Evolutionary conservation across 768 basidiomycete genomes (phyloP), one percentile per base, ranked within the genome.

Genomic region (Termitomyces sp.): DNA sequence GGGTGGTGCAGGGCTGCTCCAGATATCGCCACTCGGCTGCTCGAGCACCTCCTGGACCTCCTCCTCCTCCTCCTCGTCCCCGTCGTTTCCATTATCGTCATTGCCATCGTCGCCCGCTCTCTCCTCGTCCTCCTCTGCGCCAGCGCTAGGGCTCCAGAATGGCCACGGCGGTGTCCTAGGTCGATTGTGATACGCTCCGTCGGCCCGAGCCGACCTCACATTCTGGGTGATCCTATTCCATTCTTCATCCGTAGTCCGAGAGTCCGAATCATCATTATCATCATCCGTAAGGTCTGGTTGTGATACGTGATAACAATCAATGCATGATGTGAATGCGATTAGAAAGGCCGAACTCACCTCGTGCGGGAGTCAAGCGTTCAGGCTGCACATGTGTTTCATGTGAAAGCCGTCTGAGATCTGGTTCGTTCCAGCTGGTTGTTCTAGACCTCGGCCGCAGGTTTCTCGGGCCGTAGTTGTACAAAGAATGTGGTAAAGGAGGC

Each of bases 401-500:
- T n/a, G 57, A 35, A 5, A 57, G 52, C 19, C 42, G 54, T 54
- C 63, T 57, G 19, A 51, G 40, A 59, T 55, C 51, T 11, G 12
- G 8, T 6, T 61, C 59, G 53, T 50, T 28, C 30, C 59, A 59
- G 25, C 42, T 51, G 41, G 40, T 52, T 35, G 54, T 49, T 50
- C 59, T 55, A 21, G 50, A 45, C 40, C 25, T 45, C 41, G 46
- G 45, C 21, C 27, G 52, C 45, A 57, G 57, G 41, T 46, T 53
- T 52, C 56, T 51, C 43, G 60, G 46, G 28, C 52, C 59, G 47
- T 58, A 60, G 32, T 19, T 49, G 34, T 59, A 59, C 8, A 58
- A 49, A 2, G 61, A 59, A 39, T 64, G 60, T 17, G 68, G 54
- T 45, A 64, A 56, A 27, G 68, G 64, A 17, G 66, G 61, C 7